Evolutionary conservation across 768 basidiomycete genomes (phyloP).

Genomic region (Termitomyces bulborhizus): DNA sequence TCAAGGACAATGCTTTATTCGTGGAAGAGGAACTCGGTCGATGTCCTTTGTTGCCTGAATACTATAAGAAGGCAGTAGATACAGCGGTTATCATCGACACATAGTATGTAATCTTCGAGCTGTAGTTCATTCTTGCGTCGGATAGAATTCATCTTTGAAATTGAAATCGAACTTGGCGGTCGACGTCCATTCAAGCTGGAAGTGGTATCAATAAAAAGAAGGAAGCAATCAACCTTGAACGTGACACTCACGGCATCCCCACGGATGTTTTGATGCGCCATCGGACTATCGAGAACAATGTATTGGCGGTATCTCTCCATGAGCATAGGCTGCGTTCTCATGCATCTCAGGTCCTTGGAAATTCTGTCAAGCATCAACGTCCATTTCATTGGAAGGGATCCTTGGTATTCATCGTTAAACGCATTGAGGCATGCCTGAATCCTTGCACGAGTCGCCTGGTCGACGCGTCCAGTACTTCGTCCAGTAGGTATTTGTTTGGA

Average conservation of each 20-base stretch:
- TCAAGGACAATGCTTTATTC: no score
- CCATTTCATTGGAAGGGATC: constrained; percentile 29
- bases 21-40: no score
- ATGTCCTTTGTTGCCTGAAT: no score
- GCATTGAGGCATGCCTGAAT: constrained; percentile 36
- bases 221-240: neutral
- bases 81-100: no score
- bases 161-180: constrained; percentile 32
- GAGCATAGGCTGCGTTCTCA: constrained; percentile 58
- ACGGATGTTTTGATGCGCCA: constrained; percentile 19
- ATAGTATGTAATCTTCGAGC: no score
- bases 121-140: no score
- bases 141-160: constrained; percentile 24
- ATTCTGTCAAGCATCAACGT: constrained; percentile 41
- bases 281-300: constrained; percentile 36
- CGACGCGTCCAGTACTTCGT: constrained; percentile 20
- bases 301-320: constrained; percentile 61
- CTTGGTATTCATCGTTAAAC: constrained; percentile 31
- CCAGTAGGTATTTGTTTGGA: constrained; percentile 7
- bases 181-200: constrained; percentile 51
- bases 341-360: constrained; percentile 36
- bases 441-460: constrained; percentile 29
- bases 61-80: no score
- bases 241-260: constrained; percentile 39
- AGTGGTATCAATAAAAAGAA: neutral